These are phyloP conservation scores for Xylaria telfairii DNA, from an alignment of 495 filamentous ascomycete genomes.

Conservation along the genomic window DNA sequence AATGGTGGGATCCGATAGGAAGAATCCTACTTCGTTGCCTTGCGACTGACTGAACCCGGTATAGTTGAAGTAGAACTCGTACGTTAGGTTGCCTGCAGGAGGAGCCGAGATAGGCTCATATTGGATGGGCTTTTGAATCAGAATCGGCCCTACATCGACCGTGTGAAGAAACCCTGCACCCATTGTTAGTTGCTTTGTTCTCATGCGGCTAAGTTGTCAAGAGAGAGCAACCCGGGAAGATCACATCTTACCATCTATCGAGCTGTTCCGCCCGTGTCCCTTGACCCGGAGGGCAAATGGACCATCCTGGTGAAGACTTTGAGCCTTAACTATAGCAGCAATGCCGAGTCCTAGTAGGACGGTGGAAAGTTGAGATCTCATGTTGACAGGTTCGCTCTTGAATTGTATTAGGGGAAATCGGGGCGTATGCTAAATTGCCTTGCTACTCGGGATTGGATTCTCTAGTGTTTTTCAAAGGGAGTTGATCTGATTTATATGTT, in stretches of 20 bases:
- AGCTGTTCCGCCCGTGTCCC: background rate
- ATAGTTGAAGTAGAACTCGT: constrained; percentile 16
- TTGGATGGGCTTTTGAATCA: background rate
- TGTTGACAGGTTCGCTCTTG: background rate
- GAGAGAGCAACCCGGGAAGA: background rate
- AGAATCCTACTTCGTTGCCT: background rate
- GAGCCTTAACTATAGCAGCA: background rate
- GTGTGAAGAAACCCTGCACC: background rate
- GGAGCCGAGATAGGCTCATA: constrained; percentile 4
- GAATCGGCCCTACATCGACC: background rate
- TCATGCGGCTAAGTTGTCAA: background rate
- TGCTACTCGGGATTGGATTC: background rate
- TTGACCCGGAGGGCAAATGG: constrained; percentile 5
- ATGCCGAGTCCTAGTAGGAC: constrained; percentile 8
- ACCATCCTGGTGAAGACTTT: background rate
- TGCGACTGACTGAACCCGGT: background rate
- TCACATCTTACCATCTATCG: constrained; percentile 8
- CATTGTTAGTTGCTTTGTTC: background rate
- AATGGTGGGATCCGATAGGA: background rate
- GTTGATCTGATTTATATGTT: background rate
- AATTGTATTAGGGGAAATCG: background rate
- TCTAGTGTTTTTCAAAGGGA: background rate
- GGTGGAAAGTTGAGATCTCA: background rate
- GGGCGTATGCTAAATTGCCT: background rate
- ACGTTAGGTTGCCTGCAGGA: constrained; percentile 5